Evolutionary conservation across 2,329 filamentous ascomycete species (phyloP), one percentile per base, ranked within the genome.

Genomic region (Nannizziopsis barbatae): DNA sequence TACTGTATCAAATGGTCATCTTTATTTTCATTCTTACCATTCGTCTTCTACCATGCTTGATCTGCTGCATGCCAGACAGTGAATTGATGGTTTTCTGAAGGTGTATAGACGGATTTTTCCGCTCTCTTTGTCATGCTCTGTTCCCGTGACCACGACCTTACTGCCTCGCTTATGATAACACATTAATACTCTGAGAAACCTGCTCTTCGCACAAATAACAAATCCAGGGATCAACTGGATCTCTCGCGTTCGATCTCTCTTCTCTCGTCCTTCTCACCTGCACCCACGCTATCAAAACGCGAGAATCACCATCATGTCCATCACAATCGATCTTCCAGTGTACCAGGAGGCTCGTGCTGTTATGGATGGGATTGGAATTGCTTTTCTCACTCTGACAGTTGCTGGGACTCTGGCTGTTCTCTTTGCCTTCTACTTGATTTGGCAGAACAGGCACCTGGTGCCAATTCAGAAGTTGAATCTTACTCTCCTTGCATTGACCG

Each of bases 371-470:
- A 55, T 59, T 44, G 56, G 57, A 5, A 50, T 53, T 36, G 50
- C 53, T 18, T 58, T 57, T 44, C 53, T 60, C 27, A 43, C 44
- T 17, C 47, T 58, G 22, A 51, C 56, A 22, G 48, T 53, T 3
- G 41, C 52, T n/a, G 60, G 59, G 58, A 62, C 57, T 11, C 50
- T 54, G 18, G 44, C 57, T 9, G 50, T 62, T 33, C 31, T 57
- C 5, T 49, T 45, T 12, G 57, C 52, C 10, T 46, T 52, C 20
- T 43, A 53, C 39, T 58, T 57, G 49, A 53, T 60, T 47, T 40
- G 57, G 18, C 39, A 42, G 5, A 57, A 60, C 41, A 55, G 54
- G 33, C 40, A 57, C 20, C 51, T 60, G 11, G 15, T 40, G 14
- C 39, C 50, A 9, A 33, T 59, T 40, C 54, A 54, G 41, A 58